Base-by-base conservation (phyloP, 495 filamentous ascomycete species). In the Penicillium cosmopolitanum region DNA sequence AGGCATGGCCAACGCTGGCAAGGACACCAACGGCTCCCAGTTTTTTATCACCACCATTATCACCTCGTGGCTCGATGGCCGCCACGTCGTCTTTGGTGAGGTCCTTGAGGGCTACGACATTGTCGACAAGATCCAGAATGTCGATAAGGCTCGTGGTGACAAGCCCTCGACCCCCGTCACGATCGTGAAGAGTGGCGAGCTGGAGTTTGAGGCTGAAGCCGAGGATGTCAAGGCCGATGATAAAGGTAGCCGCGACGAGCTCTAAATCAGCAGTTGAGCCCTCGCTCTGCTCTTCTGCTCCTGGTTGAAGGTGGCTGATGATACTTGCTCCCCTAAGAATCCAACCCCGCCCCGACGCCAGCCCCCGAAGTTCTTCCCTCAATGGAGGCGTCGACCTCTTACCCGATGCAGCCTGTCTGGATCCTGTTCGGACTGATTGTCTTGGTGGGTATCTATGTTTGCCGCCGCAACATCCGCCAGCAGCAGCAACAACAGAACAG, bases 191-290 rank as follows among this genome's bases (percentile, higher is more conserved):
- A 94, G 91, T 75, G 95, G 95, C 67, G 96, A 98, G 84, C 80
- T 97, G 53, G 81, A 85, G 75, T 82, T 93, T 64, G 89, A 92
- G 67, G 77, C 87, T 74, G 58, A 64, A 36, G 21, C 54, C 21
- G 62, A 66, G 35, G 55, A 64, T 36, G 21, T 50, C 25, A 60
- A 66, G 35, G 55, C 68, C 40, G 71, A 75, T 56, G 71, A 77
- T 57, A 93, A 97, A 98, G 95, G 95, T 98, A 97, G 91, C 84
- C 90, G 96, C 77, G 87, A 88, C 77, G 95, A 98, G 77, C 91
- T 97, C 76, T 98, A 91, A 84, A 82, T 68, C 54, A 46, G 58
- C 58, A 58, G 56, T 12, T 48, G 67, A 62, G 65, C 52, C 63
- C 66, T 57, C 40, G 63, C 62, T 60, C 52, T 66, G 48, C 61